phyloP scores from a whole-genome alignment of 2,329 filamentous ascomycete species.

The Thelonectria rubi region DNA sequence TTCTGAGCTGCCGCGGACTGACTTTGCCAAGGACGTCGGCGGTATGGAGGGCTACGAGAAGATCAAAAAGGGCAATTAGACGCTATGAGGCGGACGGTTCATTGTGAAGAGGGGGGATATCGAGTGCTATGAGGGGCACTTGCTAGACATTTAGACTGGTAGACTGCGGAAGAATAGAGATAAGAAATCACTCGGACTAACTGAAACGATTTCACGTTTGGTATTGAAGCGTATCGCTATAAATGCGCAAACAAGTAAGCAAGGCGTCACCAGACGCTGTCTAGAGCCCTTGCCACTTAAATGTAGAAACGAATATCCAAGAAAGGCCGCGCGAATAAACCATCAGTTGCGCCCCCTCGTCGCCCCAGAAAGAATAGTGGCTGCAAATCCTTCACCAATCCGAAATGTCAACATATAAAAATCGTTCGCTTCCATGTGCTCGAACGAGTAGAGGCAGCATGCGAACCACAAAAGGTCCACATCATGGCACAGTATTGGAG shows the following conservation, averaged over 20 bases:
- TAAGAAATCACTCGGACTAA: background rate
- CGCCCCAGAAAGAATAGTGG: no score
- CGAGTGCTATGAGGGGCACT: no score
- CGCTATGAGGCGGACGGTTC: slow-evolving; percentile 9
- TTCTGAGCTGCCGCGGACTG: slow-evolving; percentile 74
- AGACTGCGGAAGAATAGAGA: background rate
- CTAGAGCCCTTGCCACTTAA: background rate
- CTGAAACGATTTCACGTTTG: background rate
- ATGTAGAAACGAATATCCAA: slow-evolving; percentile 8
- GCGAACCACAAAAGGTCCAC: no score
- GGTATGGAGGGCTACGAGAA: slow-evolving; percentile 65
- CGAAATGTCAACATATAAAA: no score
- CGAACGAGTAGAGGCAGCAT: no score
- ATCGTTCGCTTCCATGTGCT: no score
- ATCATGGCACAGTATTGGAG: no score
- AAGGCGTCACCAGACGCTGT: background rate
- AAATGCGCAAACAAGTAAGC: background rate
- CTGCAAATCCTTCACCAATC: no score
- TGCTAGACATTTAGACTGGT: no score
- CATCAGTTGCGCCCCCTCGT: no score
- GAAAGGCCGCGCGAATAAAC: background rate
- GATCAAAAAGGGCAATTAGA: slow-evolving; percentile 47
- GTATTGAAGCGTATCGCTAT: background rate
- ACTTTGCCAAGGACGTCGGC: slow-evolving; percentile 62
- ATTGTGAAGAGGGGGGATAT: no score